These are phyloP conservation scores for Cordyceps pruinosa DNA, from an alignment of 2,329 filamentous ascomycete species.

Conservation along the genomic window DNA sequence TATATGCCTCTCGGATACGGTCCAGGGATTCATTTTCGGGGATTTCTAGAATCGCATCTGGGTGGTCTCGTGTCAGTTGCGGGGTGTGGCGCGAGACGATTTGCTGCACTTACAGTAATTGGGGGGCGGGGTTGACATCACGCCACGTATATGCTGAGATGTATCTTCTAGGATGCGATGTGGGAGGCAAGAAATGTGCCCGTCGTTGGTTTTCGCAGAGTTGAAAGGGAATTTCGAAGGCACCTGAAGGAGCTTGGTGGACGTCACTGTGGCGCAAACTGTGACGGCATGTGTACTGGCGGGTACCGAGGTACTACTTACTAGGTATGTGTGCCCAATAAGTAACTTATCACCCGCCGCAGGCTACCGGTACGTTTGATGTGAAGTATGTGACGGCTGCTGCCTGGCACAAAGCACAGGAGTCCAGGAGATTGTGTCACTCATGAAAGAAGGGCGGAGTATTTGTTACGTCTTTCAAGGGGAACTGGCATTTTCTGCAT, in stretches of 20 bases:
- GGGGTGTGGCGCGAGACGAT: not conserved
- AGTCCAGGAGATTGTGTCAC: too few relatives aligned
- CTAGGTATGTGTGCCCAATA: too few relatives aligned
- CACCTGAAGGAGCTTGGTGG: not conserved
- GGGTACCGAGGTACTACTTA: too few relatives aligned
- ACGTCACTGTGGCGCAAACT: conserved; percentile 13
- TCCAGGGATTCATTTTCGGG: conserved; percentile 62
- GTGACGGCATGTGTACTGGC: conserved; percentile 1
- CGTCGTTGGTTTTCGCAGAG: not conserved
- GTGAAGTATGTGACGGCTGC: too few relatives aligned
- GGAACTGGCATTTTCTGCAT: too few relatives aligned
- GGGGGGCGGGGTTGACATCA: conserved; percentile 32
- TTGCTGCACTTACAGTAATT: conserved; percentile 43
- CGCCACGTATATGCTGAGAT: not conserved
- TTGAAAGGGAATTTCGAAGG: not conserved
- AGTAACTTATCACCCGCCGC: too few relatives aligned
- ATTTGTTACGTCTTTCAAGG: too few relatives aligned
- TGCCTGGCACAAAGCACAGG: too few relatives aligned
- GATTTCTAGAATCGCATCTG: conserved; percentile 64
- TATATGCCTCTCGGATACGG: conserved; percentile 84
- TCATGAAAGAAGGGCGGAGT: too few relatives aligned
- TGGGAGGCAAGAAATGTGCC: not conserved
- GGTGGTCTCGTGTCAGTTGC: conserved; percentile 2
- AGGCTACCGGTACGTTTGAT: too few relatives aligned
- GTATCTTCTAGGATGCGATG: not conserved